Evolutionary conservation across 352 stramenopile genomes (phyloP).

Genomic region (Pythium phragmiticola): DNA sequence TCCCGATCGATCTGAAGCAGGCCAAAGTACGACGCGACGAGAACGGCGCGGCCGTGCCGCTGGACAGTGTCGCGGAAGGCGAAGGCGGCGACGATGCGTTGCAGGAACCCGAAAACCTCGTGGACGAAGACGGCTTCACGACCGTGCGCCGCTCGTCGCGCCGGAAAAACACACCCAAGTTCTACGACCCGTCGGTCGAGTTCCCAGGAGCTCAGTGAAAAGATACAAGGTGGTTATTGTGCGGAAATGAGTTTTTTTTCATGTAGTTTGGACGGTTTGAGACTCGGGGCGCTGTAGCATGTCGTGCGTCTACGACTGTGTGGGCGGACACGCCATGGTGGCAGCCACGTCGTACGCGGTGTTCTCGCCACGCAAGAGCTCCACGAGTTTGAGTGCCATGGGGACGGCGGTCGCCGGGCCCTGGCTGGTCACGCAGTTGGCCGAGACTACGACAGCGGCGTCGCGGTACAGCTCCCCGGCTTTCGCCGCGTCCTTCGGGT

Average conservation of each 20-base stretch:
- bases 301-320: not conserved
- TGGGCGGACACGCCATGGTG: slow-evolving; percentile 7
- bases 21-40: slow-evolving; percentile 57
- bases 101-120: slow-evolving; percentile 28
- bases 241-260: not conserved
- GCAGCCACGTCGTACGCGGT: slow-evolving; percentile 24
- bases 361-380: slow-evolving; percentile 53
- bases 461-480: slow-evolving; percentile 52
- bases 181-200: slow-evolving; percentile 71
- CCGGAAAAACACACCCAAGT: slow-evolving; percentile 62
- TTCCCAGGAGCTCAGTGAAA: slow-evolving; percentile 75
- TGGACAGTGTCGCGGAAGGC: slow-evolving; percentile 1
- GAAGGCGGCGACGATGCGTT: not conserved
- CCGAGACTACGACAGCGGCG: slow-evolving; percentile 50
- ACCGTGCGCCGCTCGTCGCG: slow-evolving; percentile 69
- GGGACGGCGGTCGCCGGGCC: slow-evolving; percentile 54
- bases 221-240: not conserved
- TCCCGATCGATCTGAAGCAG: slow-evolving; percentile 80
- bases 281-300: not conserved
- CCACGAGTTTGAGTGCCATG: slow-evolving; percentile 55
- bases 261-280: not conserved
- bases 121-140: slow-evolving; percentile 78
- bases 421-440: slow-evolving; percentile 69
- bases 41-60: not conserved
- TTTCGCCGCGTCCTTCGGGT: slow-evolving; percentile 34